Percentiles rank a stretch among this genome's conserved stretches.
phyloP scores from a whole-genome alignment of 2,329 filamentous ascomycete genomes.

The Juglanconis oblonga region DNA sequence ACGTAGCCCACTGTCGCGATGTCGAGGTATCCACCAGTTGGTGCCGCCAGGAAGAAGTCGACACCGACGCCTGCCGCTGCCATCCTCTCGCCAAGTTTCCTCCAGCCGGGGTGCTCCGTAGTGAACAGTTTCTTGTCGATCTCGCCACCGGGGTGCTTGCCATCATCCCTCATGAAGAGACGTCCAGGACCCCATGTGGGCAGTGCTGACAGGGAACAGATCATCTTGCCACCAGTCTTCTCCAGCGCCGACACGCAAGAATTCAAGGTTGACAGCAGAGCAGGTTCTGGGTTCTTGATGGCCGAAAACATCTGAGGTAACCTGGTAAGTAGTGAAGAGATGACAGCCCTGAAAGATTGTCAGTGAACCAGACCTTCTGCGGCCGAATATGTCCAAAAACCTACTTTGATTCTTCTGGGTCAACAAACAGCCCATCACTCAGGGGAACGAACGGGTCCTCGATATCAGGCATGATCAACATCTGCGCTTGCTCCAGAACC shows the following conservation, averaged over 20 bases:
- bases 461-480: slow-evolving; percentile 97
- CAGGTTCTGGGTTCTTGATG: slow-evolving; percentile 87
- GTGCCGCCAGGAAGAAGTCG: slow-evolving; percentile 92
- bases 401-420: slow-evolving; percentile 82
- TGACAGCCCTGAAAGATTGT: slow-evolving; percentile 56
- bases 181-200: slow-evolving; percentile 89
- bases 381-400: slow-evolving; percentile 19
- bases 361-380: slow-evolving; percentile 20
- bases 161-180: slow-evolving; percentile 82
- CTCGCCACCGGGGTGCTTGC: slow-evolving; percentile 81
- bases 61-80: slow-evolving; percentile 81
- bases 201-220: slow-evolving; percentile 82
- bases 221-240: slow-evolving; percentile 85
- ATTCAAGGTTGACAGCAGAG: slow-evolving; percentile 78
- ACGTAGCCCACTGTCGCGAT: slow-evolving; percentile 89
- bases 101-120: slow-evolving; percentile 86
- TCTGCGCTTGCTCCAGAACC: slow-evolving; percentile 81
- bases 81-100: slow-evolving; percentile 83
- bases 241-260: slow-evolving; percentile 81
- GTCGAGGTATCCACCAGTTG: slow-evolving; percentile 86
- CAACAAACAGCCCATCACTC: slow-evolving; percentile 88
- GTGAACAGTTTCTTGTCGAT: slow-evolving; percentile 88
- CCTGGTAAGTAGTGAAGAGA: slow-evolving; percentile 79
- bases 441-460: slow-evolving; percentile 95
- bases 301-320: slow-evolving; percentile 83